phyloP scores from a whole-genome alignment of 768 basidiomycete genomes.

The Suillus cothurnatus region DNA sequence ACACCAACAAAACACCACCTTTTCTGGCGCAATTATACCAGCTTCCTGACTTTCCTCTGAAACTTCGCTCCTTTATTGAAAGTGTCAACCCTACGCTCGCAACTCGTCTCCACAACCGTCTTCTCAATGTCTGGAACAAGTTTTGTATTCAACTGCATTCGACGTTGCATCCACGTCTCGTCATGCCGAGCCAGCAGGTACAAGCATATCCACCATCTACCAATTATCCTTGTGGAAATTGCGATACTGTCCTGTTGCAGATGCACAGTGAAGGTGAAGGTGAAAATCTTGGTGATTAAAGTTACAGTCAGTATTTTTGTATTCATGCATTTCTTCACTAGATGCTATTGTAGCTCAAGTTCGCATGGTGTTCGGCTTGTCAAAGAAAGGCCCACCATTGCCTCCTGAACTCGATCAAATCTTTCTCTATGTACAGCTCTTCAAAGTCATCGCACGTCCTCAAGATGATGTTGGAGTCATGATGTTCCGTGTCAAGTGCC shows the following conservation, averaged over 20 bases:
- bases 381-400: too few relatives aligned
- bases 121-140: background rate
- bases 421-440: too few relatives aligned
- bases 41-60: background rate
- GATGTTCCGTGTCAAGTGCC: too few relatives aligned
- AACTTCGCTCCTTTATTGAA: background rate
- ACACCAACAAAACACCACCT: background rate
- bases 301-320: too few relatives aligned
- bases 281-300: too few relatives aligned
- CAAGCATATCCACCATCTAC: background rate
- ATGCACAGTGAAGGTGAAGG: background rate
- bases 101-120: background rate
- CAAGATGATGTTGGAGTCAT: too few relatives aligned
- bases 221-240: background rate
- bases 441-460: too few relatives aligned
- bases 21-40: background rate
- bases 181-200: background rate
- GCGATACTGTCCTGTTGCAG: background rate
- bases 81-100: background rate
- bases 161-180: background rate
- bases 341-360: too few relatives aligned
- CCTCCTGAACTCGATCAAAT: too few relatives aligned
- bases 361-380: too few relatives aligned
- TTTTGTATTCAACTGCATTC: background rate
- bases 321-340: too few relatives aligned